Conservation (phyloP, 2,329 filamentous ascomycete genomes). For the Stachybotrys elegans region DNA sequence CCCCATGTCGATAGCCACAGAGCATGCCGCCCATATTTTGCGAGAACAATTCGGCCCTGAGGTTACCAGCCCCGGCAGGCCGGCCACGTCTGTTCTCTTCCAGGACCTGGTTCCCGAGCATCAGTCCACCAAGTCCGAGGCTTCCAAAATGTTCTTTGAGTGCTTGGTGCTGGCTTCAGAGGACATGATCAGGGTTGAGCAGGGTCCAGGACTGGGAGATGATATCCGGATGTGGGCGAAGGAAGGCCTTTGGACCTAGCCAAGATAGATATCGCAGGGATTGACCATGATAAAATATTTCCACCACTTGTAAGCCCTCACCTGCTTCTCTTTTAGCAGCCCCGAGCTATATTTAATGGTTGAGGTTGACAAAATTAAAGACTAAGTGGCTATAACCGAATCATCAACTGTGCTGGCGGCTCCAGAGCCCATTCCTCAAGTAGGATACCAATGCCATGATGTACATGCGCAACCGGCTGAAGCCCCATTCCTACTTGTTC, state of each 20-base stretch:
- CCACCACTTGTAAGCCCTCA: too few relatives aligned
- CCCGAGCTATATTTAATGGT: too few relatives aligned
- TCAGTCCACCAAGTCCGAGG: constrained; percentile 78
- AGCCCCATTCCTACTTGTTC: too few relatives aligned
- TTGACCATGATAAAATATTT: too few relatives aligned
- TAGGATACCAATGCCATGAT: too few relatives aligned
- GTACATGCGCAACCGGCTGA: too few relatives aligned
- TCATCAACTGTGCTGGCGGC: too few relatives aligned
- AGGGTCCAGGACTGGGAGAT: constrained; percentile 70
- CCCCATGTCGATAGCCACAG: constrained; percentile 83
- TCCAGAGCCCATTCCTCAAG: too few relatives aligned
- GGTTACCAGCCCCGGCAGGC: constrained; percentile 62
- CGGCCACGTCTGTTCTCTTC: constrained; percentile 76
- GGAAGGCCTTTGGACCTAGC: constrained; percentile 96
- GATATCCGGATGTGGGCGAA: constrained; percentile 83
- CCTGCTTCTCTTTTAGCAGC: too few relatives aligned
- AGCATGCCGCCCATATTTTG: constrained; percentile 91
- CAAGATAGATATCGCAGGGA: constrained; percentile 54
- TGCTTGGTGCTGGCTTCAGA: constrained; percentile 93
- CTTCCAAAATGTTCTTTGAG: constrained; percentile 99
- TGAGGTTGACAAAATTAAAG: too few relatives aligned
- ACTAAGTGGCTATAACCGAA: too few relatives aligned
- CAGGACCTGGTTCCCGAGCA: constrained; percentile 84
- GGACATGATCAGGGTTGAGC: constrained; percentile 95
- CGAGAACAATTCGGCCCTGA: constrained; percentile 82